Percentiles rank a stretch among this genome's conserved stretches.
Conservation (phyloP, 352 stramenopile species). For the Pythium phragmitis region DNA sequence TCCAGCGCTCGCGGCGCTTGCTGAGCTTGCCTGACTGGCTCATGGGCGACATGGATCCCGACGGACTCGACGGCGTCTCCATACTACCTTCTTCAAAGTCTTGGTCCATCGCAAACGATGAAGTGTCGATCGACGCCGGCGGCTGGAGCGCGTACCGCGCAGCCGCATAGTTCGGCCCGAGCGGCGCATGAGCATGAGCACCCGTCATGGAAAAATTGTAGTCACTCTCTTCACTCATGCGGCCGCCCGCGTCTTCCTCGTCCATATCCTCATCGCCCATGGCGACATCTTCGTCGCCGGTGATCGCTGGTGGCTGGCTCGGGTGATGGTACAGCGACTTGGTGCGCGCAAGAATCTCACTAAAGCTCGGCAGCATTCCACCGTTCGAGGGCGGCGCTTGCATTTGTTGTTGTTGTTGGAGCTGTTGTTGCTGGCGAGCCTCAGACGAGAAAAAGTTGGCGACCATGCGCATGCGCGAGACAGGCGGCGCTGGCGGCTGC, state of each 20-base stretch:
- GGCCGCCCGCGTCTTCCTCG: constrained; percentile 13
- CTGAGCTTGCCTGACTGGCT: constrained; percentile 61
- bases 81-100: constrained; percentile 20
- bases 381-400: constrained; percentile 26
- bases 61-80: constrained; percentile 33
- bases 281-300: neutral
- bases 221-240: neutral
- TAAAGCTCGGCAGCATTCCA: constrained; percentile 53
- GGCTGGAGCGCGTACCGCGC: constrained; percentile 23
- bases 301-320: constrained; percentile 22
- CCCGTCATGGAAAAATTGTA: constrained; percentile 3
- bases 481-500: constrained; percentile 26
- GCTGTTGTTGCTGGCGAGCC: constrained; percentile 22
- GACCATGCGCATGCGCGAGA: constrained; percentile 34
- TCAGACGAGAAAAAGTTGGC: constrained; percentile 49
- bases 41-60: constrained; percentile 44
- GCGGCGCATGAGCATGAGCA: neutral
- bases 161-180: constrained; percentile 22
- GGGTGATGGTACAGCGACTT: constrained; percentile 65
- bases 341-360: constrained; percentile 61
- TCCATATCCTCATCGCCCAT: constrained; percentile 25
- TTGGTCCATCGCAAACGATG: constrained; percentile 12
- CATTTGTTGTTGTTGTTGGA: constrained; percentile 25
- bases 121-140: constrained; percentile 18
- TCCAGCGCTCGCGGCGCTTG: constrained; percentile 82